Percentiles rank a stretch among this genome's conserved stretches.
These are phyloP conservation scores for Phytophthora syringae DNA, from an alignment of 352 stramenopile species.

Conservation along the genomic window DNA sequence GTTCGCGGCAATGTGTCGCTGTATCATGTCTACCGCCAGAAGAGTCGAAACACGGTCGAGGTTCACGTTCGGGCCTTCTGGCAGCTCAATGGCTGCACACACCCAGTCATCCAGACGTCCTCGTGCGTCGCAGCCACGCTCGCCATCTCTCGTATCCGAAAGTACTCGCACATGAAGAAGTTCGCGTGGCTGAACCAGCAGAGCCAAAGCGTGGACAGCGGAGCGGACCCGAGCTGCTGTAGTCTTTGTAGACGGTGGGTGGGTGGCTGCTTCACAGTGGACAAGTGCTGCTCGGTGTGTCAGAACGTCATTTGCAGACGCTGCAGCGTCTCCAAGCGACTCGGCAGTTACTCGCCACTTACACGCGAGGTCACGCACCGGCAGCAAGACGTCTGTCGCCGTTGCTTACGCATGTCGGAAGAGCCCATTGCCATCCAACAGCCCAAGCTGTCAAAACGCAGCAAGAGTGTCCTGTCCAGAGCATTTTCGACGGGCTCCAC, in stretches of 20 bases:
- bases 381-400: conserved; percentile 26
- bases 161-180: conserved; percentile 29
- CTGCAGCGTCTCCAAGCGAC: conserved; percentile 22
- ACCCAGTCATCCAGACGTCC: too few species aligned
- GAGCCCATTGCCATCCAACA: conserved; percentile 10
- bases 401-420: conserved; percentile 28
- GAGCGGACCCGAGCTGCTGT: conserved; percentile 16
- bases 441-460: neutral
- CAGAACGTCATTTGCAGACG: too few species aligned
- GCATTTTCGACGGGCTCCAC: conserved; percentile 20
- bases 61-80: conserved; percentile 38
- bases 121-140: conserved; percentile 28
- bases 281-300: conserved; percentile 37
- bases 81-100: conserved; percentile 29
- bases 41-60: conserved; percentile 39
- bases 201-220: neutral
- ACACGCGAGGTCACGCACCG: conserved; percentile 24
- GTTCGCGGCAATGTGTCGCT: conserved; percentile 42
- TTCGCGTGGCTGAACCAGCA: conserved; percentile 17
- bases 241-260: conserved; percentile 28
- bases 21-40: conserved; percentile 41
- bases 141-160: conserved; percentile 12
- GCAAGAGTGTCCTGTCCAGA: neutral
- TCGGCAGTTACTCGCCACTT: conserved; percentile 21
- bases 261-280: conserved; percentile 7